Evolutionary conservation across 108 stramenopile species (phyloP).

Genomic region (Mayamaea pseudoterrestris): DNA sequence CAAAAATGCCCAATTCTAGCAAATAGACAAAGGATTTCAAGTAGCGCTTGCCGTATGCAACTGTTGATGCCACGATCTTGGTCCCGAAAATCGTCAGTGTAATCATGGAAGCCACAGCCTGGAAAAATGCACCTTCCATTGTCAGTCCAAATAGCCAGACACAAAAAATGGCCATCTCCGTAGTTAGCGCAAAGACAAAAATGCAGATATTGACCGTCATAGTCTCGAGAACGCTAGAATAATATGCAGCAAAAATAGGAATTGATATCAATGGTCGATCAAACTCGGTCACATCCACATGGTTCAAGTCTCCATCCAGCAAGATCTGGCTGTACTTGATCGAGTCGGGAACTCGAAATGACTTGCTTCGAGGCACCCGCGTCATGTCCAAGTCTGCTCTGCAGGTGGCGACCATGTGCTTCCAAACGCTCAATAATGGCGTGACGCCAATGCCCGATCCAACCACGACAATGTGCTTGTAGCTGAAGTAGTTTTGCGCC

Average conservation of each 20-base stretch:
- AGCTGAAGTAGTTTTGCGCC: slow-evolving; percentile 15
- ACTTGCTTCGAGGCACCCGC: too few relatives aligned
- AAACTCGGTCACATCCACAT: slow-evolving; percentile 3
- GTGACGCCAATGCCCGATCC: slow-evolving; percentile 21
- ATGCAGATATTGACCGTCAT: slow-evolving; percentile 17
- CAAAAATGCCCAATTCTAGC: slow-evolving; percentile 8
- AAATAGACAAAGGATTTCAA: slow-evolving; percentile 3
- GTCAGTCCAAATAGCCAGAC: slow-evolving; percentile 4
- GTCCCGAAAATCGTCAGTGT: slow-evolving; percentile 7
- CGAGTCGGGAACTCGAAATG: background rate
- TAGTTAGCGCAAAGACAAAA: slow-evolving; percentile 5
- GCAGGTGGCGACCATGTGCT: too few relatives aligned
- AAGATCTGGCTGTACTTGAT: background rate
- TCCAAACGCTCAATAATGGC: slow-evolving; percentile 15
- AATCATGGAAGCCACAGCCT: slow-evolving; percentile 1
- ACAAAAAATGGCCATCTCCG: slow-evolving; percentile 5
- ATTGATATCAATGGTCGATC: background rate
- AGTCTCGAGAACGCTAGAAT: slow-evolving; percentile 7
- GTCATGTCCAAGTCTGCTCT: background rate
- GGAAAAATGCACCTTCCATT: slow-evolving; percentile 1
- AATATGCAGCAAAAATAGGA: background rate
- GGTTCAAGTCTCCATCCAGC: background rate
- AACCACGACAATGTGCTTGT: slow-evolving; percentile 15
- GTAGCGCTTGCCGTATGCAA: slow-evolving; percentile 7
- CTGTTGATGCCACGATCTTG: slow-evolving; percentile 7